These are phyloP conservation scores for Paxillus involutus DNA, from an alignment of 768 basidiomycete genomes.

Conservation along the genomic window DNA sequence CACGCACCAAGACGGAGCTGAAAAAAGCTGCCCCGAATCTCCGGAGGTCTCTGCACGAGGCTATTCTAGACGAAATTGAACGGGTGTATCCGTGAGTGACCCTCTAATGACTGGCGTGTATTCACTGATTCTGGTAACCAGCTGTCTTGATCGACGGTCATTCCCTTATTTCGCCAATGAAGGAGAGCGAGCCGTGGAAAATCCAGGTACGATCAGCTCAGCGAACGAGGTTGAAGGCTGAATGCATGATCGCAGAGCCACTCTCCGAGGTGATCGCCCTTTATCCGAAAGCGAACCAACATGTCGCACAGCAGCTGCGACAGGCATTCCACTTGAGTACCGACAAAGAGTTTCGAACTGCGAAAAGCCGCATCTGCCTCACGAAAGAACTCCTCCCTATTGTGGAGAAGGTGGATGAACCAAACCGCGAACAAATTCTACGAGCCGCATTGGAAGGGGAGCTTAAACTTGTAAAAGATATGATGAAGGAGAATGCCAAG, in stretches of 20 bases:
- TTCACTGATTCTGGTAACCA: background rate
- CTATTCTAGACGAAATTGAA: constrained; percentile 21
- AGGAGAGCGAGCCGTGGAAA: background rate
- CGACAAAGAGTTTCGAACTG: constrained; percentile 3
- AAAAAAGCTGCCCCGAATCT: constrained; percentile 5
- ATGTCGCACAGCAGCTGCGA: background rate
- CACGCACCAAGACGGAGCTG: background rate
- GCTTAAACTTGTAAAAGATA: background rate
- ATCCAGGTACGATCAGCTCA: constrained; percentile 1
- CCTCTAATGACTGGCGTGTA: background rate
- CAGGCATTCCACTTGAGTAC: background rate
- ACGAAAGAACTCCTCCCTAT: constrained; percentile 4
- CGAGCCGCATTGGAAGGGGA: constrained; percentile 5
- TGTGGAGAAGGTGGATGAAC: background rate
- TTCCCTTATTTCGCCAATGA: constrained; percentile 7
- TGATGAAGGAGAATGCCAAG: background rate
- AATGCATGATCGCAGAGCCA: constrained; percentile 3
- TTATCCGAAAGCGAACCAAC: constrained; percentile 15
- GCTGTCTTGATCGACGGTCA: constrained; percentile 13
- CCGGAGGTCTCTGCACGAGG: constrained; percentile 22
- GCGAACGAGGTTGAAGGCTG: background rate
- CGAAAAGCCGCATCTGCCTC: constrained; percentile 18
- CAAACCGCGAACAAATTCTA: background rate
- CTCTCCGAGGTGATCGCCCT: constrained; percentile 1
- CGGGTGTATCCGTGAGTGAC: constrained; percentile 23